Base-by-base conservation (phyloP, 768 basidiomycete species). In the Agaricus subrufescens region DNA sequence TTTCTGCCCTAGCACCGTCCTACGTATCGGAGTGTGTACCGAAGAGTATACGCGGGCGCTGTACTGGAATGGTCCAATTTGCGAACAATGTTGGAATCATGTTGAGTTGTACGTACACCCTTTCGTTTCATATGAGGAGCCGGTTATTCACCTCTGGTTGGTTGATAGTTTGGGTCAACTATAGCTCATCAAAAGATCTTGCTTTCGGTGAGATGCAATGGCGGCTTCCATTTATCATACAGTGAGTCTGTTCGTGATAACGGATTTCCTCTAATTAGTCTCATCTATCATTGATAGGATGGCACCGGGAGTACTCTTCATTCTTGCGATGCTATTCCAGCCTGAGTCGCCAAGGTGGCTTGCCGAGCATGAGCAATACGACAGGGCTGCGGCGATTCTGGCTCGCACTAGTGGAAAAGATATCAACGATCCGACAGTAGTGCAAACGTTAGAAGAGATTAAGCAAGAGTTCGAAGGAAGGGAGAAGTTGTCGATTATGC, bases 281-380 rank as follows among this genome's bases (percentile, higher is more conserved):
- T 46, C 34, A 6, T 34, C 14, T 23, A 12, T 3, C 34, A 27
- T 6, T 31, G 34, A 10, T 49, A 71, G 71, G 54, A 62, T 83
- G 50, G 59, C 84, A 42, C 83, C 81, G 3, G 80, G 81, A 2
- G 63, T 79, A 15, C 58, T 84, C 0, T 77, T 85, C 60, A 61
- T 77, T 5, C 54, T 74, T 34, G 63, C 69, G 4, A 80, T 83
- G 75, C 46, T 73, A 6, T 74, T 73, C 51, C 77, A 81, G 55
- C 78, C 80, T 4, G 82, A 83, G 59, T 82, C 81, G 0, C 82
- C 82, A 14, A 71, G 81, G 19, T 82, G 77, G 78, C 66, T 83
- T 26, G 80, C 77, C 25, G 80, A 81, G 61, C 70, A 74, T 50
- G 67, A 71, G 27, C 67, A 70, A 39, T 70, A 75, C 34, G 73